A percentile compares a stretch with the other conserved stretches of the same genome.
These are phyloP conservation scores for Stephanocyclus meneghinianus DNA, from an alignment of 352 stramenopile genomes.

Conservation along the genomic window DNA sequence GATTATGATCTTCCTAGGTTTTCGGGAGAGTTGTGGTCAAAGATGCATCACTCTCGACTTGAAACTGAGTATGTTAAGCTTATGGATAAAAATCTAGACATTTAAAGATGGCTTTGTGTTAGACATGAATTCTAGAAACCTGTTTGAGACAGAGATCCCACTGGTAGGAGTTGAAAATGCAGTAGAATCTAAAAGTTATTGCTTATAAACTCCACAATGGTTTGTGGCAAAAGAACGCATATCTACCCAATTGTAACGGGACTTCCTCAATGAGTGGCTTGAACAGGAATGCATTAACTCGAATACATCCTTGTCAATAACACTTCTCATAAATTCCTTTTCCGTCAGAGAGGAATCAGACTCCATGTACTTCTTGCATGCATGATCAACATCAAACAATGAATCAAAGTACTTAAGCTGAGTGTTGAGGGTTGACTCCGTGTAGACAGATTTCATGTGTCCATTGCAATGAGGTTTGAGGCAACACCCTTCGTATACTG, in stretches of 20 bases:
- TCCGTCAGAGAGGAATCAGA: conserved; percentile 22
- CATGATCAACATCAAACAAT: conserved; percentile 92
- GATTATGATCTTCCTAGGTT: no score
- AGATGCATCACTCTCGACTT: no score
- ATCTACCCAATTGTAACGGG: conserved; percentile 50
- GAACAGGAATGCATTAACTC: conserved; percentile 42
- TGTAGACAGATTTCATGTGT: conserved; percentile 87
- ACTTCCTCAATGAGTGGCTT: conserved; percentile 44
- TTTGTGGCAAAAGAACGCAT: conserved; percentile 38
- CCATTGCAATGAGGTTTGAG: conserved; percentile 90
- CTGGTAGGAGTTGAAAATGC: no score
- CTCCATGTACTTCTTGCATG: conserved; percentile 82
- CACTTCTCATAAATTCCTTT: conserved; percentile 49
- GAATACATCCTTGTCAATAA: conserved; percentile 49
- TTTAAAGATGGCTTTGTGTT: no score
- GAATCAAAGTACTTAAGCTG: conserved; percentile 97
- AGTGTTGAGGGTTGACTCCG: conserved; percentile 90
- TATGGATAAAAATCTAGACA: no score
- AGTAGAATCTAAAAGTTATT: no score
- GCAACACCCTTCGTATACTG: conserved; percentile 91
- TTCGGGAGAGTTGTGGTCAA: no score
- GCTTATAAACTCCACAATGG: conserved; percentile 33
- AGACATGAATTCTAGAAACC: not conserved
- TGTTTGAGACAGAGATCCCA: not conserved
- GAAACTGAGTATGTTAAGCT: no score